phyloP scores from a whole-genome alignment of 192 early-diverging fungal species.

The Kappamyces sp. region DNA sequence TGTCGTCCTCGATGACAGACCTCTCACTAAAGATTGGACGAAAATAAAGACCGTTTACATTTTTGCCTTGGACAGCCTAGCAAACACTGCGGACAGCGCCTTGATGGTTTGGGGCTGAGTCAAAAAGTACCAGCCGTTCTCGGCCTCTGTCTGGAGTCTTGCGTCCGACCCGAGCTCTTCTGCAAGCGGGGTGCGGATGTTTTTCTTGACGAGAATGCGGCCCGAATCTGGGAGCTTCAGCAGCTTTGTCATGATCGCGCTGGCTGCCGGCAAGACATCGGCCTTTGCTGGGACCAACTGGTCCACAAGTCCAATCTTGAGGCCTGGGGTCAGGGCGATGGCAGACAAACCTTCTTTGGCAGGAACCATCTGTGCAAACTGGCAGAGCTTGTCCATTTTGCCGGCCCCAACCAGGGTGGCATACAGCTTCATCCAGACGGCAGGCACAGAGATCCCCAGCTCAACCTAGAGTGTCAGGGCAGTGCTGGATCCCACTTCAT shows the following conservation, averaged over 20 bases:
- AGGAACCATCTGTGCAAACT: slow-evolving; percentile 25
- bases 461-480: slow-evolving; percentile 22
- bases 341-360: too few species aligned
- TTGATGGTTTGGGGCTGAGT: slow-evolving; percentile 21
- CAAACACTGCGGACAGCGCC: slow-evolving; percentile 29
- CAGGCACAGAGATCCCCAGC: slow-evolving; percentile 37
- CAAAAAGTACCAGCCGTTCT: slow-evolving; percentile 30
- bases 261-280: slow-evolving; percentile 25
- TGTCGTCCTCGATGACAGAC: slow-evolving; percentile 1
- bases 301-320: slow-evolving; percentile 36
- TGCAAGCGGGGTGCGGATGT: slow-evolving; percentile 23
- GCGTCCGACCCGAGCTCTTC: slow-evolving; percentile 20
- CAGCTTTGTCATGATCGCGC: slow-evolving; percentile 19
- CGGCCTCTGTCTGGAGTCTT: slow-evolving; percentile 25
- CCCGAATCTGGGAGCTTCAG: slow-evolving; percentile 35
- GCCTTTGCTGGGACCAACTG: slow-evolving; percentile 28
- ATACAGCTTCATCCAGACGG: slow-evolving; percentile 34
- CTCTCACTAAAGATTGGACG: neutral
- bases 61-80: slow-evolving; percentile 18
- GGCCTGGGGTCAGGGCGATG: too few species aligned
- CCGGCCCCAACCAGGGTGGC: slow-evolving; percentile 29
- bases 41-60: slow-evolving; percentile 9
- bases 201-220: slow-evolving; percentile 27
- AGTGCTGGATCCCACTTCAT: slow-evolving; percentile 20
- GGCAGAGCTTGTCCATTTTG: slow-evolving; percentile 26